A percentile compares a stretch with the other conserved stretches of the same genome.
Conservation (phyloP, 2,329 filamentous ascomycete species). For the Venturia effusa region DNA sequence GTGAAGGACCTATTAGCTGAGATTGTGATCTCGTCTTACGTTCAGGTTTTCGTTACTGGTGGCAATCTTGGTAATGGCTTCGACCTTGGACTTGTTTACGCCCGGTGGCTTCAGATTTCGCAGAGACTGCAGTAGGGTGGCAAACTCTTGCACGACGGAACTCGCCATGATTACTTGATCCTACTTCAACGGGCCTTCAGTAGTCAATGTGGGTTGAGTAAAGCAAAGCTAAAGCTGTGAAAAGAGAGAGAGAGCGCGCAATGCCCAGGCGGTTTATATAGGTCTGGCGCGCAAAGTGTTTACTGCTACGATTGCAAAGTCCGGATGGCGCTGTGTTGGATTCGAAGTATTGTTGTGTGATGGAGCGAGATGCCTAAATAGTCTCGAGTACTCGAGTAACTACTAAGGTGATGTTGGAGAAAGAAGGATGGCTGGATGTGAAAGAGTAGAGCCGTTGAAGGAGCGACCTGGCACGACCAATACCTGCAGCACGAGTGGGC, state of each 20-base stretch:
- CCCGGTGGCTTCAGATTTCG: slow-evolving; percentile 84
- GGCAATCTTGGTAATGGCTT: slow-evolving; percentile 75
- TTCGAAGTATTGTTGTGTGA: background rate
- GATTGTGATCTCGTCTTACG: background rate
- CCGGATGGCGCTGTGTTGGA: background rate
- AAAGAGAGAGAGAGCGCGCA: background rate
- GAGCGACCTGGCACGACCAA: slow-evolving; percentile 5
- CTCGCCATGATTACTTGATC: slow-evolving; percentile 10
- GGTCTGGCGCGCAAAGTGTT: background rate
- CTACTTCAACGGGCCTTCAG: slow-evolving; percentile 2
- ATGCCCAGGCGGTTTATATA: background rate
- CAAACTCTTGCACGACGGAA: slow-evolving; percentile 73
- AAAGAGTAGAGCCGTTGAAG: slow-evolving; percentile 1
- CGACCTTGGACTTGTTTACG: slow-evolving; percentile 87
- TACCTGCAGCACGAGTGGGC: slow-evolving; percentile 1
- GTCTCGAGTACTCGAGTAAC: background rate
- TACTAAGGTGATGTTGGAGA: background rate
- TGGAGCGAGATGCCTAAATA: background rate
- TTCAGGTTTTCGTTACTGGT: slow-evolving; percentile 31
- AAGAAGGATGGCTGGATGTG: slow-evolving; percentile 4
- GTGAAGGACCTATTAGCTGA: background rate
- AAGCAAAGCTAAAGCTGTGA: slow-evolving; percentile 2
- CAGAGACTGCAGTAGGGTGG: slow-evolving; percentile 83
- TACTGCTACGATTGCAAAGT: background rate
- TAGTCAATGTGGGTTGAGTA: slow-evolving; percentile 6